phyloP scores from a whole-genome alignment of 805 yeast genomes.

The Metschnikowia continentalis region DNA sequence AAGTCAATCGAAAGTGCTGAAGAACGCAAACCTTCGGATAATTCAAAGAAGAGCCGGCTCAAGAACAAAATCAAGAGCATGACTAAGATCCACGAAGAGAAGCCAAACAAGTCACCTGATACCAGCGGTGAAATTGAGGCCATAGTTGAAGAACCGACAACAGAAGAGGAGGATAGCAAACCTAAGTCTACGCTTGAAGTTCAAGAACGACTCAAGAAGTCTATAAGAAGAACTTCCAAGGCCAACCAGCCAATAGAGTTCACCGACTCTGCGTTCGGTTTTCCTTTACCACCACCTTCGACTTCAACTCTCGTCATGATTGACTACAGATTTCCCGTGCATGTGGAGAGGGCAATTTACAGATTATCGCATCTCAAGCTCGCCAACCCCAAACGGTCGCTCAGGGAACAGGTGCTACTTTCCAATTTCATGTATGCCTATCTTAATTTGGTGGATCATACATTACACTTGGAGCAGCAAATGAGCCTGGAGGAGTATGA shows the following conservation, averaged over 20 bases:
- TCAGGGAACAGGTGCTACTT: slow-evolving; percentile 86
- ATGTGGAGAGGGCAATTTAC: slow-evolving; percentile 94
- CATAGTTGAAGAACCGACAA: slow-evolving; percentile 3
- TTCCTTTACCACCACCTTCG: slow-evolving; percentile 79
- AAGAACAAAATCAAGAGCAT: slow-evolving; percentile 17
- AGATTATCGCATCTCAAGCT: slow-evolving; percentile 87
- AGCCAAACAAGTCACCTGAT: slow-evolving; percentile 3
- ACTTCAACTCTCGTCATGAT: slow-evolving; percentile 74
- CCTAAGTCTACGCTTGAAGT: slow-evolving; percentile 36
- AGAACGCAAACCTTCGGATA: slow-evolving; percentile 7
- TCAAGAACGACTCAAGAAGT: slow-evolving; percentile 41
- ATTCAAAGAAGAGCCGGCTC: slow-evolving; percentile 11
- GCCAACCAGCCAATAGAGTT: slow-evolving; percentile 46
- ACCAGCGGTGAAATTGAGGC: neutral
- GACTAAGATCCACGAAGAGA: slow-evolving; percentile 12
- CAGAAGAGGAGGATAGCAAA: slow-evolving; percentile 19
- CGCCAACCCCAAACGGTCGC: slow-evolving; percentile 88
- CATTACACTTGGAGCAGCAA: slow-evolving; percentile 68
- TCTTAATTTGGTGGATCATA: slow-evolving; percentile 89
- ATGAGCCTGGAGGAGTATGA: slow-evolving; percentile 22
- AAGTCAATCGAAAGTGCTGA: neutral
- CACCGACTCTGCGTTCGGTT: slow-evolving; percentile 81
- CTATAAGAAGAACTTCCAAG: slow-evolving; percentile 37
- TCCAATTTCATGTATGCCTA: slow-evolving; percentile 98
- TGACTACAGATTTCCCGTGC: slow-evolving; percentile 85